phyloP scores from a whole-genome alignment of 2,329 filamentous ascomycete species.

The Sarocladium brachiariae region DNA sequence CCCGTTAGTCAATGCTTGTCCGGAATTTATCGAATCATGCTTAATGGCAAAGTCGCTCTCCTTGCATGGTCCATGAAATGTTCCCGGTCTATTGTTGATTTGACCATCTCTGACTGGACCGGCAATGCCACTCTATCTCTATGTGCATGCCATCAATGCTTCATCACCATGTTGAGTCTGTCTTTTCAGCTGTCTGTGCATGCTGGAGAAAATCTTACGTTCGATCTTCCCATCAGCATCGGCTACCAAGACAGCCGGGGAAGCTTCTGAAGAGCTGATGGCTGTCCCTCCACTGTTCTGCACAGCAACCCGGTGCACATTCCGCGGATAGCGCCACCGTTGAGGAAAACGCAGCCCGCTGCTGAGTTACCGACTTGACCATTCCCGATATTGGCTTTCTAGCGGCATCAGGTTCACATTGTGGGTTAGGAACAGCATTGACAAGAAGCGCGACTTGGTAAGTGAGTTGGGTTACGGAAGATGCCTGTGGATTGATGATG shows the following conservation, averaged over 20 bases:
- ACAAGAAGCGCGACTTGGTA: slow-evolving; percentile 6
- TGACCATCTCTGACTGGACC: background rate
- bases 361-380: slow-evolving; percentile 19
- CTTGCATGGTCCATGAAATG: background rate
- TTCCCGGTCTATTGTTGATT: background rate
- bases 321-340: slow-evolving; percentile 20
- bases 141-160: too few relatives aligned
- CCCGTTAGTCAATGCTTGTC: too few relatives aligned
- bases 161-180: background rate
- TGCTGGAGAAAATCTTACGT: slow-evolving; percentile 5
- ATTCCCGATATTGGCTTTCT: slow-evolving; percentile 15
- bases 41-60: too few relatives aligned
- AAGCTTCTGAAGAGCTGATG: slow-evolving; percentile 8
- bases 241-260: slow-evolving; percentile 8
- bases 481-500: too few relatives aligned
- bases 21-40: too few relatives aligned
- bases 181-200: background rate
- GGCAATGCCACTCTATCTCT: background rate
- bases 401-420: slow-evolving; percentile 16
- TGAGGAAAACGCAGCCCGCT: slow-evolving; percentile 21
- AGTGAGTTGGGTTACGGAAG: too few relatives aligned
- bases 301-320: slow-evolving; percentile 19
- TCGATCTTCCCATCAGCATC: slow-evolving; percentile 10
- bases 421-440: slow-evolving; percentile 5
- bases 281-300: slow-evolving; percentile 11